A percentile compares a stretch with the other conserved stretches of the same genome.
Evolutionary conservation across 2,329 filamentous ascomycete species (phyloP).

Genomic region (Colletotrichum spinosum): DNA sequence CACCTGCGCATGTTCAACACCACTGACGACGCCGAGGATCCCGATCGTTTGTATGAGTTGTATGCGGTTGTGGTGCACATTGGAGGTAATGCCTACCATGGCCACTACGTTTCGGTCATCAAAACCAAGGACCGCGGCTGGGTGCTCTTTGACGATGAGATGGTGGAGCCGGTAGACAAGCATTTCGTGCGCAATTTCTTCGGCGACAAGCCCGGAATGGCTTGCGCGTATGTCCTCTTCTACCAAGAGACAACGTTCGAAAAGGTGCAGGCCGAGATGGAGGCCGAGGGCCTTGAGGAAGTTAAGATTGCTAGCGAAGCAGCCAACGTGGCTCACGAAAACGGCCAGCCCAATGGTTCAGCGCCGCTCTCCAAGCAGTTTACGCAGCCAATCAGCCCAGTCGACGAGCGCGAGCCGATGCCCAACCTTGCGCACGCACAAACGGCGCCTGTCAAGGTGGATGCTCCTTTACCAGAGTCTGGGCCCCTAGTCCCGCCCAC

Average conservation of each 20-base stretch:
- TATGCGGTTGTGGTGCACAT: conserved; percentile 99
- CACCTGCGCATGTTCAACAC: conserved; percentile 97
- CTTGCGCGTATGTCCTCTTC: conserved; percentile 96
- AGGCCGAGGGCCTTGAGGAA: conserved; percentile 79
- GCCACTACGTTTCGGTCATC: conserved; percentile 97
- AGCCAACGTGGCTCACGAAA: conserved; percentile 65
- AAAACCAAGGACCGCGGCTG: conserved; percentile 97
- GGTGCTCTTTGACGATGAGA: conserved; percentile 97
- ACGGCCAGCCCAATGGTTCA: conserved; percentile 58
- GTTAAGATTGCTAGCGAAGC: conserved; percentile 67
- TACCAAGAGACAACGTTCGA: conserved; percentile 90
- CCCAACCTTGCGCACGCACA: conserved; percentile 73
- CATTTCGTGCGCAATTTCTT: conserved; percentile 98
- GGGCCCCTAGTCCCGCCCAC: conserved; percentile 48
- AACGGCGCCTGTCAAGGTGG: conserved; percentile 66
- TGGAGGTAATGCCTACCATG: conserved; percentile 95
- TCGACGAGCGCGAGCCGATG: conserved; percentile 64
- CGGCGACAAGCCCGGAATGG: conserved; percentile 89
- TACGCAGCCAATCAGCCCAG: conserved; percentile 60
- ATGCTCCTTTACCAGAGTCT: conserved; percentile 39
- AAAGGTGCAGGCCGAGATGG: conserved; percentile 80
- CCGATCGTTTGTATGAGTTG: conserved; percentile 92
- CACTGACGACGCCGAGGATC: conserved; percentile 93
- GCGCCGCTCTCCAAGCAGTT: conserved; percentile 61
- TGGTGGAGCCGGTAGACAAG: conserved; percentile 98